Conservation (phyloP, 139 green algal genomes). For the Chlamydomonas incerta region DNA sequence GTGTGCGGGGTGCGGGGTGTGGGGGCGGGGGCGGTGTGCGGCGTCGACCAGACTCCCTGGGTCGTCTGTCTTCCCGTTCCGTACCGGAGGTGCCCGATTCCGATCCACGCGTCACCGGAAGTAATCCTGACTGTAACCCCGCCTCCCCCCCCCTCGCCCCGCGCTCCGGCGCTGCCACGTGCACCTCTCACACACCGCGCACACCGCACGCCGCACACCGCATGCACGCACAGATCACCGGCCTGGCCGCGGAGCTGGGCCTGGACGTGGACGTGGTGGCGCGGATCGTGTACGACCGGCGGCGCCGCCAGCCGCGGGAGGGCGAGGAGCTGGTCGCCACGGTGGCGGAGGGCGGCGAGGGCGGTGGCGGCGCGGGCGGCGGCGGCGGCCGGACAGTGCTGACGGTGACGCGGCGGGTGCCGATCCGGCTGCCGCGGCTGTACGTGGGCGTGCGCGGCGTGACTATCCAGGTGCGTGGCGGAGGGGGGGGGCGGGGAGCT, state of each 20-base stretch:
- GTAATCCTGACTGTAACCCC: no score
- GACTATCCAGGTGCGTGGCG: background rate
- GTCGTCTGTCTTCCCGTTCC: no score
- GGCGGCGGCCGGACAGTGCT: background rate
- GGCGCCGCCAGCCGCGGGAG: background rate
- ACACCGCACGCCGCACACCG: no score
- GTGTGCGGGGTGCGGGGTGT: background rate
- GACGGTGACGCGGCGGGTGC: background rate
- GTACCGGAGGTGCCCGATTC: no score
- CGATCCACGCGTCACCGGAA: no score
- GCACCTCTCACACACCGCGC: no score
- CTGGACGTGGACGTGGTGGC: conserved; percentile 21
- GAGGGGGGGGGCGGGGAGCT: background rate
- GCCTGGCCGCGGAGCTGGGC: background rate
- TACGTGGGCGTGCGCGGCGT: background rate
- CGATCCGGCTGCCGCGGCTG: conserved; percentile 15
- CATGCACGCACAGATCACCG: conserved; percentile 4
- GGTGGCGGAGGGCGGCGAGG: background rate
- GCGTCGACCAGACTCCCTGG: no score
- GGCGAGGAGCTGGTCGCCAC: background rate
- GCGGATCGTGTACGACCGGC: conserved; percentile 27
- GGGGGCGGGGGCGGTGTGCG: no score
- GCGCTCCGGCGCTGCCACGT: no score
- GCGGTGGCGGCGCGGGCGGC: no score
- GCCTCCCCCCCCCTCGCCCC: no score